phyloP scores from a whole-genome alignment of 306 rosid genomes.

The Vicia sativa region DNA sequence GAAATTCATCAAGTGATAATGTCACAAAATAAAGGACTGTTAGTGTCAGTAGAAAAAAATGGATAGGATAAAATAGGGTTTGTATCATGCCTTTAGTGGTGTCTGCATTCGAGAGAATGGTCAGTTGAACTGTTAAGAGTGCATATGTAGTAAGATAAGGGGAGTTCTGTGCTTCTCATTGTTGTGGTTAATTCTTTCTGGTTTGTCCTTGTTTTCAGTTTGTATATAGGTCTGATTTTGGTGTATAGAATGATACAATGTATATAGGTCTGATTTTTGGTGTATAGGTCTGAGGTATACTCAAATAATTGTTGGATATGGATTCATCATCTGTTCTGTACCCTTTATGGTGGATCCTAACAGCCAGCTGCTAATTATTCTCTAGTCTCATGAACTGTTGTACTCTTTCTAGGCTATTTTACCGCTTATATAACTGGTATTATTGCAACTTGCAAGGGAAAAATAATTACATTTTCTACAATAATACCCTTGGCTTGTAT shows the following conservation, averaged over 20 bases:
- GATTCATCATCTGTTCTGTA: neutral
- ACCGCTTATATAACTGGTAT: neutral
- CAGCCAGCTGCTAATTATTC: neutral
- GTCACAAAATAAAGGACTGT: too few species aligned
- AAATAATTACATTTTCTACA: constrained; percentile 2
- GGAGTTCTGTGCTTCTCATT: neutral
- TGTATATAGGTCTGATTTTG: constrained; percentile 1
- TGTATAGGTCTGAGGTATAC: neutral
- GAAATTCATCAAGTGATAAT: too few species aligned
- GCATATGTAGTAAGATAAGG: neutral
- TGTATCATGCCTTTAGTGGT: neutral
- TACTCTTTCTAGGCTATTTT: constrained; percentile 1
- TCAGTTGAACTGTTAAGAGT: neutral
- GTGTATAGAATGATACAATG: neutral
- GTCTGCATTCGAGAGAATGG: neutral
- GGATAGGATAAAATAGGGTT: too few species aligned
- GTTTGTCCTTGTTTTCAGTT: neutral
- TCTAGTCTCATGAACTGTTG: neutral
- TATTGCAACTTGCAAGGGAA: neutral
- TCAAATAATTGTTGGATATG: neutral
- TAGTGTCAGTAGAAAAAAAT: too few species aligned
- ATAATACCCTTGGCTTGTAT: constrained; percentile 1
- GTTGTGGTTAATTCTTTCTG: neutral
- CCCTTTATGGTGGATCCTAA: neutral
- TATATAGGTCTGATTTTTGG: constrained; percentile 6